Base-by-base conservation (phyloP, 176 grass and related monocot species). In the Phoenix roebelenii region DNA sequence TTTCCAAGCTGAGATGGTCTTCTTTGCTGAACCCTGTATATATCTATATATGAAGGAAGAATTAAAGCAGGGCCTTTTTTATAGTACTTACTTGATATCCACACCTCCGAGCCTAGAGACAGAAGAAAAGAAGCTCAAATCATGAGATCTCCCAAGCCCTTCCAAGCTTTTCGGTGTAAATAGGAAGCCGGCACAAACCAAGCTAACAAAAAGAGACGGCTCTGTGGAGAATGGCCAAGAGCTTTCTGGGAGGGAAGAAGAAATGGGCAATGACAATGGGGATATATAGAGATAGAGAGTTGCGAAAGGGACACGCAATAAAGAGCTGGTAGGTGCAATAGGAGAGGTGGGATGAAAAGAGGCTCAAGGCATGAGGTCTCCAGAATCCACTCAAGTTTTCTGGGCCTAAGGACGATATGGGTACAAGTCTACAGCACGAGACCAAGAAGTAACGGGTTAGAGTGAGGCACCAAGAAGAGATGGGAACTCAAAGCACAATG, bases 311-410 rank as follows among this genome's bases (percentile, higher is more conserved):
- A 66, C 32, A 60, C 58, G 60, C 55, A 66, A 71, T 75, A 76
- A 61, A 73, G 61, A 20, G 66, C 18, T 53, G 61, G 61, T 61
- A 23, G 67, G 72, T 76, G 72, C 23, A 66, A 76, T 61, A 82
- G 23, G 63, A 12, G 4, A 12, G 35, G 24, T 25, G n/a, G n/a
- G 29, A 50, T 60, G 50, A 51, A 77, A 44, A 44, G 35, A 44
- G 35, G 10, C 35, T 44, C 35, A 44, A 44, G 35, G 35, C 35
- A 44, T 44, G 35, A 10, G 10, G 35, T 44, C 7, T 44, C 7
- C 35, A 44, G 12, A 44, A 44, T 12, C 35, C 9, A 44, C 12
- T 44, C 10, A 44, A 44, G 10, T 12, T 44, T 44, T 44, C 35
- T 12, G 35, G 35, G 35, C 10, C 35, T 10, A 14, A 44, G 35